Evolutionary conservation across 129 eudicot genomes (phyloP).

Genomic region (Saussurea involucrata): DNA sequence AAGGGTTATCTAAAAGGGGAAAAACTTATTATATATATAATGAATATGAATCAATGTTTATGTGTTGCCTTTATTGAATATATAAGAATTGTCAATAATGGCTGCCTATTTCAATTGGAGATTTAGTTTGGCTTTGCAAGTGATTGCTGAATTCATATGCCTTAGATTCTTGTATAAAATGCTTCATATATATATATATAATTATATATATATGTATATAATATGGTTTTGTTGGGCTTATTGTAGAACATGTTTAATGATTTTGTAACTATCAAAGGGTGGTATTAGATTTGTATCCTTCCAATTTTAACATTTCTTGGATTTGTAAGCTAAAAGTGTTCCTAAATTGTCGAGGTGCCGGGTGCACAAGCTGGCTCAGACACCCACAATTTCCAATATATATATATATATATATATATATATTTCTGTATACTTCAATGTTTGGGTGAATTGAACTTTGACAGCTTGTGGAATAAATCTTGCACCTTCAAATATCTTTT

Average conservation of each 20-base stretch:
- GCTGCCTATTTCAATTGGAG: neutral
- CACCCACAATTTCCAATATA: no score
- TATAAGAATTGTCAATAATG: slow-evolving; percentile 13
- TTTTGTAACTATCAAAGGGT: neutral
- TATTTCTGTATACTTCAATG: no score
- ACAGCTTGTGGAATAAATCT: no score
- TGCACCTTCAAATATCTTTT: no score
- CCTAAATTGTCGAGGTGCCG: no score
- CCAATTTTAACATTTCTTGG: neutral
- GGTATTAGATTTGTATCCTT: neutral
- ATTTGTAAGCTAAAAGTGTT: neutral
- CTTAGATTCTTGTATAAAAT: slow-evolving; percentile 17
- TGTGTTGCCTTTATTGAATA: slow-evolving; percentile 13
- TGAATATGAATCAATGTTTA: slow-evolving; percentile 3
- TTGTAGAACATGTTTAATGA: slow-evolving; percentile 10
- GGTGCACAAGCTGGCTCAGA: no score
- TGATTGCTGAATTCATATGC: neutral
- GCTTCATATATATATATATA: neutral
- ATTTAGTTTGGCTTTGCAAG: neutral
- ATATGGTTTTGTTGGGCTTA: slow-evolving; percentile 12
- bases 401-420: no score
- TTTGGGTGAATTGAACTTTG: no score
- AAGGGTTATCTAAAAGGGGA: neutral
- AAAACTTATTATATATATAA: neutral
- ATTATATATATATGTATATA: neutral